phyloP scores from a whole-genome alignment of 805 yeast species.

The Kazachstania taianensis region DNA sequence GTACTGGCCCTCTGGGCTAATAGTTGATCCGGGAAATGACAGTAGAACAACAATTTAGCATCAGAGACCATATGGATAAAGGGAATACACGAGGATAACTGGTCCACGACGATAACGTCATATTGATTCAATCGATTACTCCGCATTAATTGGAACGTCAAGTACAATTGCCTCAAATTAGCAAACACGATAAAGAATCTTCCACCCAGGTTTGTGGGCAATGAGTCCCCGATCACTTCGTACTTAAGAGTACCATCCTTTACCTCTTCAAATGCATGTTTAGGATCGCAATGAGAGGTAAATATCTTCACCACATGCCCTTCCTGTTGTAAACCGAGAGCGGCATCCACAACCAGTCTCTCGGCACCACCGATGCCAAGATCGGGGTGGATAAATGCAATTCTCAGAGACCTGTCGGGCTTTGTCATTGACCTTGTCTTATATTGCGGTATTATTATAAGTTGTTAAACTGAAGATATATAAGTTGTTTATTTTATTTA shows the following conservation, averaged over 20 bases:
- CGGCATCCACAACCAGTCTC: slow-evolving; percentile 91
- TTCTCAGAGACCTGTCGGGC: slow-evolving; percentile 30
- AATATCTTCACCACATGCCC: slow-evolving; percentile 57
- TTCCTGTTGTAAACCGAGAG: slow-evolving; percentile 65
- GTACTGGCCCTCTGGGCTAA: slow-evolving; percentile 50
- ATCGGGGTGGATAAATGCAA: slow-evolving; percentile 93
- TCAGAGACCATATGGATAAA: slow-evolving; percentile 39
- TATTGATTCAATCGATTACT: slow-evolving; percentile 39
- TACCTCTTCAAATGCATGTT: slow-evolving; percentile 89
- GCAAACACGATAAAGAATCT: slow-evolving; percentile 75
- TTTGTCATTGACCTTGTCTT: not conserved
- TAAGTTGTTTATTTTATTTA: not conserved
- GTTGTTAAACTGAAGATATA: not conserved
- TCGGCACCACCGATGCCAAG: slow-evolving; percentile 98
- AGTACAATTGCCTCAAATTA: slow-evolving; percentile 66
- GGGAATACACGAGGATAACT: slow-evolving; percentile 73
- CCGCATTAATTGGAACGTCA: slow-evolving; percentile 39
- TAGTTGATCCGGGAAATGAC: slow-evolving; percentile 91
- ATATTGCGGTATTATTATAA: no score
- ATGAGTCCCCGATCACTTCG: slow-evolving; percentile 67
- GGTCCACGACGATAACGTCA: slow-evolving; percentile 81
- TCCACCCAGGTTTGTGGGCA: slow-evolving; percentile 64
- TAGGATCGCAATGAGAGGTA: slow-evolving; percentile 83
- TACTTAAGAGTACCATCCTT: slow-evolving; percentile 48
- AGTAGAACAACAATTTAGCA: slow-evolving; percentile 63